phyloP scores from a whole-genome alignment of 345 rosid genomes.

The Hypericum perforatum region DNA sequence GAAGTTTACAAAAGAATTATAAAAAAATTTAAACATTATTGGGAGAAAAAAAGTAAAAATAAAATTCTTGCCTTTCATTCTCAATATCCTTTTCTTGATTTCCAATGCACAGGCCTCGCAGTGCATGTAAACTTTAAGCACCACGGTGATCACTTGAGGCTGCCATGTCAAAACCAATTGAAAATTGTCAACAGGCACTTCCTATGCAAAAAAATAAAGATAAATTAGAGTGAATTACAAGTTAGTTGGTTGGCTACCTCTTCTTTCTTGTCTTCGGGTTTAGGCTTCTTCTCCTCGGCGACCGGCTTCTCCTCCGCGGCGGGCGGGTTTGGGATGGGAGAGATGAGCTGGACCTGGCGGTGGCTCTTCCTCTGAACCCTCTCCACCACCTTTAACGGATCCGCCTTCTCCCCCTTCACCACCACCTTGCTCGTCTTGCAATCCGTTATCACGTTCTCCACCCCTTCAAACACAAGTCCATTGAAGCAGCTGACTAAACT shows the following conservation, averaged over 20 bases:
- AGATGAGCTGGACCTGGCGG: slow-evolving; percentile 71
- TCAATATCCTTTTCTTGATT: slow-evolving; percentile 77
- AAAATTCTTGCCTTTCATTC: slow-evolving; percentile 59
- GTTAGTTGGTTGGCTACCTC: slow-evolving; percentile 34
- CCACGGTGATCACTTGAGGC: slow-evolving; percentile 60
- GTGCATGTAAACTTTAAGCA: slow-evolving; percentile 78
- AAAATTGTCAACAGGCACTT: too few species aligned
- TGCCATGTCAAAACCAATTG: slow-evolving; percentile 13
- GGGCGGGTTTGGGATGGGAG: slow-evolving; percentile 79
- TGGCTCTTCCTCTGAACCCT: slow-evolving; percentile 80
- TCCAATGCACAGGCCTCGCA: slow-evolving; percentile 88
- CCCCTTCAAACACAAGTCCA: slow-evolving; percentile 35
- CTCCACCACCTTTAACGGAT: slow-evolving; percentile 70
- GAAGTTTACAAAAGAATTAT: not conserved
- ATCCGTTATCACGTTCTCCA: slow-evolving; percentile 76
- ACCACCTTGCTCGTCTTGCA: slow-evolving; percentile 70
- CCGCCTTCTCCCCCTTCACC: slow-evolving; percentile 90
- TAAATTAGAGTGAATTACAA: not conserved
- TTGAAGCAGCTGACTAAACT: not conserved
- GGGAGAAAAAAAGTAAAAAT: not conserved
- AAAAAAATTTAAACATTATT: too few species aligned
- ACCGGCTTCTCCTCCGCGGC: slow-evolving; percentile 34
- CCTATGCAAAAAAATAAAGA: not conserved
- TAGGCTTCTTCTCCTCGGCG: slow-evolving; percentile 41
- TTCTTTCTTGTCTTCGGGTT: slow-evolving; percentile 58